These are phyloP conservation scores for Penicillium sp. DNA, from an alignment of 2,329 filamentous ascomycete species.

Conservation along the genomic window DNA sequence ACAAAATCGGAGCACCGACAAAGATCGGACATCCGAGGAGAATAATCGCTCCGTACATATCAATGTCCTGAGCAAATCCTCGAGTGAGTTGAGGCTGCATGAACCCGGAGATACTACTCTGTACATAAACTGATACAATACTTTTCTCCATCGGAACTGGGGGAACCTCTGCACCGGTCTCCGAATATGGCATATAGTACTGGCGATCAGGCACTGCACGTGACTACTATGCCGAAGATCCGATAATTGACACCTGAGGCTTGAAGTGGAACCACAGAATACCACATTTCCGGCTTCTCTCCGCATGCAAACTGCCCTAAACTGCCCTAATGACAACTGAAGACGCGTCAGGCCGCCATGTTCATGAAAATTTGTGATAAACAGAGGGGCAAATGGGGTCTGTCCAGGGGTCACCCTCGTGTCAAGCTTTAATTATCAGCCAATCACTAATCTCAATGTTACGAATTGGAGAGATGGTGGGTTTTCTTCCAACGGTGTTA, in stretches of 20 bases:
- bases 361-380: background rate
- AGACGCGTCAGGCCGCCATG: conserved; percentile 4
- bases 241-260: conserved; percentile 1
- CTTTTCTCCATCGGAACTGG: too few relatives aligned
- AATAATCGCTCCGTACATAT: too few relatives aligned
- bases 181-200: background rate
- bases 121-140: too few relatives aligned
- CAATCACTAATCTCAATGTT: background rate
- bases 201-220: background rate
- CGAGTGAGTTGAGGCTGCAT: background rate
- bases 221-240: conserved; percentile 4
- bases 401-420: background rate
- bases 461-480: background rate
- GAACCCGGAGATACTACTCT: background rate
- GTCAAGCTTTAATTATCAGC: conserved; percentile 1
- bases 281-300: background rate
- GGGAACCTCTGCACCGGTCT: background rate
- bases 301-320: background rate
- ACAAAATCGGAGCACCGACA: background rate
- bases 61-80: background rate
- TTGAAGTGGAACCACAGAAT: background rate
- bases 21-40: background rate
- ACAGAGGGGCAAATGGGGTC: background rate
- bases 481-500: background rate
- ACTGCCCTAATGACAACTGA: background rate